Base-by-base conservation (phyloP, 768 basidiomycete species). In the Podaxis sp. region DNA sequence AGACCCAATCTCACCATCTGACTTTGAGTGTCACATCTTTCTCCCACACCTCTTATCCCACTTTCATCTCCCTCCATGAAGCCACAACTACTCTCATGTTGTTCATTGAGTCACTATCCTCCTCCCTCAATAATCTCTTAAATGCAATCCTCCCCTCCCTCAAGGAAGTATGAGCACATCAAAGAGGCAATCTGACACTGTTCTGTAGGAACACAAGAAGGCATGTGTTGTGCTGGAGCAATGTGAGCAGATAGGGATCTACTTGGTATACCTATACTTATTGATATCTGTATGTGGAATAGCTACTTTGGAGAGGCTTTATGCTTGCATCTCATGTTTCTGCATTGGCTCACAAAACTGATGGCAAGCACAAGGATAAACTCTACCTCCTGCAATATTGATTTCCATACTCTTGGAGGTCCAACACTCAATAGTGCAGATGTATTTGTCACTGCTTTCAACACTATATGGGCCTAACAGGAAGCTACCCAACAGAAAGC, bases 281-380 rank as follows among this genome's bases (percentile, higher is more conserved):
- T 97, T 70, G 93, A 96, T 72, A 93, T 94, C 1, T 98, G 95
- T 71, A 90, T 97, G 13, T 84, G 95, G 41, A 95, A 94, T 69
- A 93, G 94, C 7, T 90, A 92, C 74, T 98, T 95, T 77, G 82
- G 87, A 58, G 97, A 99, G 71, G 95, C 95, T 0, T 83, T 99
- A 61, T 90, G 94, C 30, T 83, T 99, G 84, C 90, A 4, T 78
- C 83, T 28, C 95, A 96, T 73, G 87, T 89, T 0, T 76, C 79
- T 44, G 71, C 82, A 13, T 75, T 89, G 62, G 80, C 76, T 69
- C 28, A 56, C 24, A 53, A 24, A 38, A 11, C 48, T 15, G 33
- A 62, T 13, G 54, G 40, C 20, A 53, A 44, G 41, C 41, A 51
- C n/a, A 74, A 77, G 68, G 77, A 72, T 48, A 70, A 70, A 58